Base-by-base conservation (phyloP, 805 yeast species). In the Suhomyces faveliae region DNA sequence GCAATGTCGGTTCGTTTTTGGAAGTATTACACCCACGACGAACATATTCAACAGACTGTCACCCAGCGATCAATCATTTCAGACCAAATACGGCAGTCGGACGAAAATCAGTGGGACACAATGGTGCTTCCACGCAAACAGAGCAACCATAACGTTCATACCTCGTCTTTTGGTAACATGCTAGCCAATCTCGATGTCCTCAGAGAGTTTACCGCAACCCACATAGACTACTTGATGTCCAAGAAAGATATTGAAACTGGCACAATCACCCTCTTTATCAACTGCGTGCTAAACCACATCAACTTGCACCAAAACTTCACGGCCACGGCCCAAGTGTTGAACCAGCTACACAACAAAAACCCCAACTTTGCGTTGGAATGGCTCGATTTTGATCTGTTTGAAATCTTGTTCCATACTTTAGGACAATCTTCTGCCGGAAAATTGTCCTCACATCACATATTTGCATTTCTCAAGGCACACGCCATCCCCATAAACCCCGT, bases 251-350 rank as follows among this genome's bases (percentile, higher is more conserved):
- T 47, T 29, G 45, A 51, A 5, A 7, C 24, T 2, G 49, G 53
- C 37, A 60, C 69, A 11, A 50, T 61, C 11, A 53, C 45, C 3
- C 40, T 63, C 2, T 70, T 73, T 46, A 47, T 72, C 23, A 70
- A 70, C 47, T 70, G 76, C 46, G 22, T 71, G 2, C 53, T 73
- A 29, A 63, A 67, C 50, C 76, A 71, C 52, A 50, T 71, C 19
- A 58, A 57, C 25, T 43, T 63, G 15, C 61, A 63, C 53, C 73
- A 69, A 45, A 71, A 71, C 51, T 63, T 64, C 40, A 55, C 71
- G 2, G 76, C 69, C 0, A 49, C 64, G 3, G 54, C 60, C 1
- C 51, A 55, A 21, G 61, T 55, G 0, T 46, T 71, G 13, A 41
- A 44, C 3, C 51, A 52, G 6, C 35, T 66, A 2, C 52, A 59